Conservation (phyloP, 1,139 yeast species). For the Suhomyces guaymorum region DNA sequence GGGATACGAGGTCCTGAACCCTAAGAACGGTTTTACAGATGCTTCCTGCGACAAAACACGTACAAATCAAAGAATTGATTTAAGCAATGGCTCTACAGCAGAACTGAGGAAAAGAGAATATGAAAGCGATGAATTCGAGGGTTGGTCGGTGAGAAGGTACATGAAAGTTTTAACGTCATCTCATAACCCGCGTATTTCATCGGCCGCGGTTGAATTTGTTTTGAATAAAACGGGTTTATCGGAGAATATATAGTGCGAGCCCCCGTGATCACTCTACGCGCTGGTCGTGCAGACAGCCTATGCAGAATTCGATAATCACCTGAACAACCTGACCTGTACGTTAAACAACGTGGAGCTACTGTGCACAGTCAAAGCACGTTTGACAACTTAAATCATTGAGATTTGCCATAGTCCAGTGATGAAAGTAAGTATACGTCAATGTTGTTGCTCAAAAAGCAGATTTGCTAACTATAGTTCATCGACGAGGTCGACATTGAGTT, state of each 20-base stretch:
- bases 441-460: too few species aligned
- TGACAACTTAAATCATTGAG: too few species aligned
- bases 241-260: not conserved
- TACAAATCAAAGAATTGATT: too few species aligned
- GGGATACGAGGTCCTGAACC: constrained; percentile 7
- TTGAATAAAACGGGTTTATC: not conserved
- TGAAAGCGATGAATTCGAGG: constrained; percentile 14
- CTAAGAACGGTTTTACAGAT: constrained; percentile 20
- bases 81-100: too few species aligned
- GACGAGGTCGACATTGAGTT: constrained; percentile 90
- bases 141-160: constrained; percentile 35
- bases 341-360: constrained; percentile 3
- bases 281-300: constrained; percentile 4
- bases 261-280: not conserved
- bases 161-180: constrained; percentile 27
- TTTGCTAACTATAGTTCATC: constrained; percentile 66
- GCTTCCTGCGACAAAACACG: too few species aligned
- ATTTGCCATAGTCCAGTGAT: too few species aligned
- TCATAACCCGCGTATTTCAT: constrained; percentile 8
- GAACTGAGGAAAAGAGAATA: constrained; percentile 4
- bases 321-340: constrained; percentile 14
- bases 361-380: too few species aligned
- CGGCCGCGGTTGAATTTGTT: constrained; percentile 1
- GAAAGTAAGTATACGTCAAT: too few species aligned
- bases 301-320: constrained; percentile 17